These are phyloP conservation scores for Jackrogersella multiformis DNA, from an alignment of 495 filamentous ascomycete species.

Conservation along the genomic window DNA sequence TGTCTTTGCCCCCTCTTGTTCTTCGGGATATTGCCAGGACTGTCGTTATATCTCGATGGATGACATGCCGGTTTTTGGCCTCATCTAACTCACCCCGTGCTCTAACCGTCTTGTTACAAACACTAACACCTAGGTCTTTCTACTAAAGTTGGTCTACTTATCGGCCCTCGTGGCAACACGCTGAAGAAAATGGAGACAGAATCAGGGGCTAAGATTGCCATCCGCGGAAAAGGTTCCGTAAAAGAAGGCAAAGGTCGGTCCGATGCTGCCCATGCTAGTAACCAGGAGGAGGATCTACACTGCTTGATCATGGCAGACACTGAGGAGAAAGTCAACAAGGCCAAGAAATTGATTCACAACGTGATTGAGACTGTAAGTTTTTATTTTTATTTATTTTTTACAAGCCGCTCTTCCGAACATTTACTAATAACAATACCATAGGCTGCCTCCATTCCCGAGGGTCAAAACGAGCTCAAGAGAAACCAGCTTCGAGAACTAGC, in stretches of 20 bases:
- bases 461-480: conserved; percentile 96
- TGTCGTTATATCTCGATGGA: conserved; percentile 40
- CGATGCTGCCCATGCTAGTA: conserved; percentile 97
- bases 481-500: conserved; percentile 98
- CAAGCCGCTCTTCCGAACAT: background rate
- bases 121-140: conserved; percentile 92
- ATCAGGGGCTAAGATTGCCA: conserved; percentile 97
- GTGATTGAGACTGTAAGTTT: conserved; percentile 94
- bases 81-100: conserved; percentile 52
- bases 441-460: conserved; percentile 98
- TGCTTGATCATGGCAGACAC: conserved; percentile 99
- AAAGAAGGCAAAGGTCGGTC: conserved; percentile 99
- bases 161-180: conserved; percentile 99
- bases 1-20: conserved; percentile 59
- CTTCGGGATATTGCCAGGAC: conserved; percentile 50
- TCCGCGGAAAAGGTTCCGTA: conserved; percentile 98
- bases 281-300: conserved; percentile 99
- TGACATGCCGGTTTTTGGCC: conserved; percentile 44
- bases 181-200: conserved; percentile 99
- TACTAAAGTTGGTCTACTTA: conserved; percentile 99
- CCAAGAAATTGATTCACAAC: conserved; percentile 95
- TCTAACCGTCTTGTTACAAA: conserved; percentile 55
- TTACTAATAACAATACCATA: conserved; percentile 55
- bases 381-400: too few relatives aligned
- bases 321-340: conserved; percentile 97